Percentiles rank a stretch among this genome's conserved stretches.
These are phyloP conservation scores for Pseudopediastrum boryanum DNA, from an alignment of 139 green algal genomes.

Conservation along the genomic window DNA sequence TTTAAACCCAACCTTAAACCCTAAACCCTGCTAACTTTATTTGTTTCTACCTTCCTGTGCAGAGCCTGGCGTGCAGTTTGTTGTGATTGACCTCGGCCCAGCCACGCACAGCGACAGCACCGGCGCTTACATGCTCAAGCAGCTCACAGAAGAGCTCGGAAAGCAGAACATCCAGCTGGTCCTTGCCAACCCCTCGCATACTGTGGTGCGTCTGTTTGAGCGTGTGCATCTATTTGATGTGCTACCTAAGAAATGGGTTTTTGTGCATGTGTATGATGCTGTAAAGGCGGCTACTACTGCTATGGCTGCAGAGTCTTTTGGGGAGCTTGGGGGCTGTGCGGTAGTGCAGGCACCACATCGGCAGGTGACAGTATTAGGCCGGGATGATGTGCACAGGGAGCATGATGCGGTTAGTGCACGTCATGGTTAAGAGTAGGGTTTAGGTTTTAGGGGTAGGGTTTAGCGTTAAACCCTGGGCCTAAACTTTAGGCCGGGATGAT, in stretches of 20 bases:
- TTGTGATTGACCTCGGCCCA: slow-evolving; percentile 17
- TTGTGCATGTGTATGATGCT: slow-evolving; percentile 28
- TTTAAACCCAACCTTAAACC: too few relatives aligned
- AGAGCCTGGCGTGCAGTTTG: slow-evolving; percentile 8
- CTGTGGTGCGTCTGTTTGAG: slow-evolving; percentile 26
- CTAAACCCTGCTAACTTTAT: too few relatives aligned
- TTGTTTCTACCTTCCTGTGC: background rate
- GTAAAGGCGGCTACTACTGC: background rate
- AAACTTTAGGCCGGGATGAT: too few relatives aligned
- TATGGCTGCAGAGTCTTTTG: too few relatives aligned
- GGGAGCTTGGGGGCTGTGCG: too few relatives aligned
- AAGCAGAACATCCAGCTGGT: slow-evolving; percentile 17
- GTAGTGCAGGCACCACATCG: too few relatives aligned
- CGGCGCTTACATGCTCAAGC: slow-evolving; percentile 22
- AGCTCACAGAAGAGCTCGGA: slow-evolving; percentile 9
- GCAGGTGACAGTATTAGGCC: too few relatives aligned
- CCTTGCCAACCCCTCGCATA: slow-evolving; percentile 12
- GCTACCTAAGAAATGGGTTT: slow-evolving; percentile 23
- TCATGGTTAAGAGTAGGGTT: too few relatives aligned
- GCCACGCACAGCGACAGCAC: slow-evolving; percentile 26
- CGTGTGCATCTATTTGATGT: slow-evolving; percentile 23
- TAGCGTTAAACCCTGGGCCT: too few relatives aligned
- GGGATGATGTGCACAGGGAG: too few relatives aligned
- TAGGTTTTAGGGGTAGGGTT: too few relatives aligned
- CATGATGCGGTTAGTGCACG: too few relatives aligned